These are phyloP conservation scores for Daedaleopsis sinensis DNA, from an alignment of 768 basidiomycete species.

Conservation along the genomic window DNA sequence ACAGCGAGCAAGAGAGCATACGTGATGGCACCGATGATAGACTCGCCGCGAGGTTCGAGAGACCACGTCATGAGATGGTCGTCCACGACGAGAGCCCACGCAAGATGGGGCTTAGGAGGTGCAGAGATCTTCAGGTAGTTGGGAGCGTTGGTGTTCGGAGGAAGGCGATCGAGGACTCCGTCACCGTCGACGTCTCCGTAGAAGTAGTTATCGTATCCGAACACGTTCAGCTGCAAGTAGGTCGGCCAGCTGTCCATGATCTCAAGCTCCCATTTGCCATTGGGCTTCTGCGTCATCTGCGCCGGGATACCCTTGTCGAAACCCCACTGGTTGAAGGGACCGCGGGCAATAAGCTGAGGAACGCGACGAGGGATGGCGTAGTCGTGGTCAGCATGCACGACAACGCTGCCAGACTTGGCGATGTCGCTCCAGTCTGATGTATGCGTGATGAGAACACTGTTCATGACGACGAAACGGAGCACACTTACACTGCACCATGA, in stretches of 20 bases:
- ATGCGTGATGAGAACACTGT: not conserved
- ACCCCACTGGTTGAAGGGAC: slow-evolving; percentile 91
- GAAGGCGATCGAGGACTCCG: slow-evolving; percentile 86
- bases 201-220: slow-evolving; percentile 88
- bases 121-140: slow-evolving; percentile 93
- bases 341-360: slow-evolving; percentile 86
- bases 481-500: slow-evolving; percentile 84
- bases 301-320: slow-evolving; percentile 82
- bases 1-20: slow-evolving; percentile 82
- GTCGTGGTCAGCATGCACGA: slow-evolving; percentile 77
- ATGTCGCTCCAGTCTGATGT: slow-evolving; percentile 75
- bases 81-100: slow-evolving; percentile 84
- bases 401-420: slow-evolving; percentile 60
- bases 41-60: slow-evolving; percentile 79
- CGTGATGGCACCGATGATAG: slow-evolving; percentile 83
- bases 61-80: slow-evolving; percentile 79
- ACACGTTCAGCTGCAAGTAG: slow-evolving; percentile 88
- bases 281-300: slow-evolving; percentile 62
- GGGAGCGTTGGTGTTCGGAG: slow-evolving; percentile 82
- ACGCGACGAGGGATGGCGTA: slow-evolving; percentile 70
- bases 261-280: slow-evolving; percentile 82
- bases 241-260: slow-evolving; percentile 92
- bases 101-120: slow-evolving; percentile 84
- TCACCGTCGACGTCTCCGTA: slow-evolving; percentile 91
- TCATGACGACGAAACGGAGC: not conserved